Evolutionary conservation across 225 moss, liverwort and hornwort genomes (phyloP).

Genomic region (Physcomitrium patens): DNA sequence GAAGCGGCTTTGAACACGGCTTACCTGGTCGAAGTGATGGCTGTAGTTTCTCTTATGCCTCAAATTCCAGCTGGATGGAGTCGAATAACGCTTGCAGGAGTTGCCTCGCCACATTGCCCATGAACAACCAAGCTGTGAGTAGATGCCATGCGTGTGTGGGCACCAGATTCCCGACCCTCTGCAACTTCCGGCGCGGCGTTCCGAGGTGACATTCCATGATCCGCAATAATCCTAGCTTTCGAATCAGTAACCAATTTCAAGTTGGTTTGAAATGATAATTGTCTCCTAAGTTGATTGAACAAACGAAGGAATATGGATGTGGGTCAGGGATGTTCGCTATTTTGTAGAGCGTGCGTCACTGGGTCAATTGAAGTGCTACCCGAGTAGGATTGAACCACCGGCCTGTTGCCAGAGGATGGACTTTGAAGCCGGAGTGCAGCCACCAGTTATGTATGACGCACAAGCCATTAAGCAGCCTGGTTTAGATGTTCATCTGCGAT

Average conservation of each 20-base stretch:
- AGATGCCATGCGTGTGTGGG: constrained; percentile 30
- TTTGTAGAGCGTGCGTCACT: constrained; percentile 40
- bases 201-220: constrained; percentile 36
- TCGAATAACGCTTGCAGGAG: constrained; percentile 31
- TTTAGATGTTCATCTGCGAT: constrained; percentile 24
- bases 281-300: constrained; percentile 21
- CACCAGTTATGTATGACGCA: constrained; percentile 9
- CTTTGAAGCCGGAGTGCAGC: constrained; percentile 21
- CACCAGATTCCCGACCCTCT: constrained; percentile 29
- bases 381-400: constrained; percentile 28
- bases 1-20: constrained; percentile 27
- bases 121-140: constrained; percentile 28
- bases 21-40: constrained; percentile 26
- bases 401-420: constrained; percentile 35
- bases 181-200: constrained; percentile 29
- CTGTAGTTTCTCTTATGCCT: constrained; percentile 26
- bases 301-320: constrained; percentile 31
- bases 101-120: constrained; percentile 21
- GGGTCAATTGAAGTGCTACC: constrained; percentile 37
- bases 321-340: constrained; percentile 42
- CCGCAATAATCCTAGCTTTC: background rate
- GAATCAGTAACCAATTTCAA: background rate
- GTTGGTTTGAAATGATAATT: constrained; percentile 2
- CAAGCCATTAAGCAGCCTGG: constrained; percentile 21
- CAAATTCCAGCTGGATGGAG: constrained; percentile 28